Conservation (phyloP, 305 asterid species). For the Euphrasia arctica region DNA sequence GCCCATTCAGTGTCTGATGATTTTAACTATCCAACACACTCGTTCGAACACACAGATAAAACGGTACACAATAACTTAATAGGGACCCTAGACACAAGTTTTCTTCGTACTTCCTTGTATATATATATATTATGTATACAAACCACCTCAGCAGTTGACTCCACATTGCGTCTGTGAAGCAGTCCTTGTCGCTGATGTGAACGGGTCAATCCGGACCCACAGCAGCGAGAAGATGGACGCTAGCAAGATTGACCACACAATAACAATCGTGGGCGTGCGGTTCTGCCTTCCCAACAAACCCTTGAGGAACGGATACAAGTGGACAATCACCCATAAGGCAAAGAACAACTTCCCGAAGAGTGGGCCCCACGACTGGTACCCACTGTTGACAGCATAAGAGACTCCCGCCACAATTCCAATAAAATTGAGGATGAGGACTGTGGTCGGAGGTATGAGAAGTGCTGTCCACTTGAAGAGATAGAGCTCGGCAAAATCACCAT, state of each 20-base stretch:
- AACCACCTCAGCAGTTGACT: constrained; percentile 45
- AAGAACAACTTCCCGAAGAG: constrained; percentile 57
- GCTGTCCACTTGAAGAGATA: constrained; percentile 69
- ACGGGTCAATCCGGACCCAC: constrained; percentile 66
- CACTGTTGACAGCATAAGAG: constrained; percentile 58
- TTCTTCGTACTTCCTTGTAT: not conserved
- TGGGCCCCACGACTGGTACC: constrained; percentile 71
- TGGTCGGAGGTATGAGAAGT: constrained; percentile 67
- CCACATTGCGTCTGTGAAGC: constrained; percentile 59
- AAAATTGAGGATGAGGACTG: constrained; percentile 52
- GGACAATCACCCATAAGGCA: constrained; percentile 63
- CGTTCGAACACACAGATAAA: not conserved
- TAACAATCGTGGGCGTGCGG: constrained; percentile 65
- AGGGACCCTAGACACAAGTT: constrained; percentile 1
- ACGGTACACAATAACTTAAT: not conserved
- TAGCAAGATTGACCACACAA: constrained; percentile 63
- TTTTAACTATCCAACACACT: not conserved
- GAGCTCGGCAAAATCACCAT: constrained; percentile 56
- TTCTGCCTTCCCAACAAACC: constrained; percentile 57
- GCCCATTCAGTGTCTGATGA: not conserved
- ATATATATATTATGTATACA: not conserved
- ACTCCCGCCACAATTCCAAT: constrained; percentile 67
- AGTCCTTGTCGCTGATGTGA: constrained; percentile 39
- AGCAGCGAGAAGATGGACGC: constrained; percentile 65
- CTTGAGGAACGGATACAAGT: constrained; percentile 61